phyloP scores from a whole-genome alignment of 83 land plant species.

The Isoetes engelmannii region DNA sequence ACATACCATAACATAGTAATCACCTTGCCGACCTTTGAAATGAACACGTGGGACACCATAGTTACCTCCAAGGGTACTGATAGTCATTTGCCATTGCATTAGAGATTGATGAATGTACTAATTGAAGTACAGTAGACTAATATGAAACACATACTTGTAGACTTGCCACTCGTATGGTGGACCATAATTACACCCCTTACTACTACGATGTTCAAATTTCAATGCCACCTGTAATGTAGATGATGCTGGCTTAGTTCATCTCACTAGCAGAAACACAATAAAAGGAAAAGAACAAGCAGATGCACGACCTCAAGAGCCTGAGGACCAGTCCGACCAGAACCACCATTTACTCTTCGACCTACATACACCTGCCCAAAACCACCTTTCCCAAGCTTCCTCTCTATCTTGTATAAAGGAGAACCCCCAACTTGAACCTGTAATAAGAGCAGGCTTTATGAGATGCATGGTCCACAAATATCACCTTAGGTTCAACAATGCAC shows the following conservation, averaged over 20 bases:
- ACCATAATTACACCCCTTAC: conserved; percentile 83
- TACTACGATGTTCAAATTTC: conserved; percentile 78
- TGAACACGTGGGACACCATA: conserved; percentile 82
- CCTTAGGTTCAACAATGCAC: not conserved
- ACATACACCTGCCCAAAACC: conserved; percentile 93
- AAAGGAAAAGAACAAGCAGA: not conserved
- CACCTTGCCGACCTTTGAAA: conserved; percentile 72
- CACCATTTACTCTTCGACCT: conserved; percentile 61
- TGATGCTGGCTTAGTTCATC: not conserved
- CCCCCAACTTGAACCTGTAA: conserved; percentile 68
- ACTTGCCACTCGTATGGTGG: conserved; percentile 96
- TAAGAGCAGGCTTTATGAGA: not conserved
- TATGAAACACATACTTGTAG: conserved; percentile 46
- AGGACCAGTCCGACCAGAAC: conserved; percentile 54
- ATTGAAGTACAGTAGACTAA: not conserved
- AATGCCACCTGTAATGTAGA: conserved; percentile 67
- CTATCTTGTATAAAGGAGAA: conserved; percentile 65
- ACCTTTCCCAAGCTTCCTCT: conserved; percentile 73
- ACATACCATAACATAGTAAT: conserved; percentile 84
- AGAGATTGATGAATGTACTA: not conserved
- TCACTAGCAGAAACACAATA: not conserved
- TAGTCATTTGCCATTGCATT: not conserved
- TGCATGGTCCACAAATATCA: not conserved
- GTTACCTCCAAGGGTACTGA: conserved; percentile 88
- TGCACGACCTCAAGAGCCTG: conserved; percentile 70